Evolutionary conservation across 306 rosid species (phyloP).

Genomic region (Trifolium subterraneum): DNA sequence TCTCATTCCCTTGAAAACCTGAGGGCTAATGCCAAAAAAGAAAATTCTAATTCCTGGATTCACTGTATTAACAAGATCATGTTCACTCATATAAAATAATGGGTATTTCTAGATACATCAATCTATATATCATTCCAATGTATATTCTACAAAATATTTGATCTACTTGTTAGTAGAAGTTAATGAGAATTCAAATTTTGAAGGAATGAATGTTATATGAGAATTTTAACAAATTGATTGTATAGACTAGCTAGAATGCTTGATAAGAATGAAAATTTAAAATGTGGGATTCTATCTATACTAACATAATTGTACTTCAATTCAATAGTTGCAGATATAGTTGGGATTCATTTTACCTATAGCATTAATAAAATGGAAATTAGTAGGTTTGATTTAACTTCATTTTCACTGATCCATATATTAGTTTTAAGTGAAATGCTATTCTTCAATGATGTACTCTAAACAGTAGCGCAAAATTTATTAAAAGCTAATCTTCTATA

Average conservation of each 20-base stretch:
- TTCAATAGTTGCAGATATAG: not conserved
- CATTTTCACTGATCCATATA: no score
- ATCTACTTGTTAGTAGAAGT: conserved; percentile 6
- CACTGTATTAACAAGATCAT: not conserved
- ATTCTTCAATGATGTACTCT: no score
- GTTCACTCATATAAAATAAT: not conserved
- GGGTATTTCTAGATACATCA: conserved; percentile 16
- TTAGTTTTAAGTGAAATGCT: no score
- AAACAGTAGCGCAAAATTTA: no score
- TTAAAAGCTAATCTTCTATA: no score
- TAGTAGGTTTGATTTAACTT: not conserved
- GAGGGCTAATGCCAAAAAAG: no score
- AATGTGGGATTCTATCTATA: not conserved
- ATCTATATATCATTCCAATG: not conserved
- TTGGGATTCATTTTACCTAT: not conserved
- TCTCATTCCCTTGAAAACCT: no score
- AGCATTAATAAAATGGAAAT: not conserved
- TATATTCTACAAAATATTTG: conserved; percentile 12
- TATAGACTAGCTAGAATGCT: not conserved
- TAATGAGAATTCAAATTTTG: conserved; percentile 23
- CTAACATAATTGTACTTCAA: not conserved
- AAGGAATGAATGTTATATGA: not conserved
- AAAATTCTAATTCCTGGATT: not conserved
- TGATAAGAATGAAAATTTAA: not conserved
- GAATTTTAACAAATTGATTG: not conserved